Conservation (phyloP, 345 rosid genomes). For the Rhodamnia argentea region DNA sequence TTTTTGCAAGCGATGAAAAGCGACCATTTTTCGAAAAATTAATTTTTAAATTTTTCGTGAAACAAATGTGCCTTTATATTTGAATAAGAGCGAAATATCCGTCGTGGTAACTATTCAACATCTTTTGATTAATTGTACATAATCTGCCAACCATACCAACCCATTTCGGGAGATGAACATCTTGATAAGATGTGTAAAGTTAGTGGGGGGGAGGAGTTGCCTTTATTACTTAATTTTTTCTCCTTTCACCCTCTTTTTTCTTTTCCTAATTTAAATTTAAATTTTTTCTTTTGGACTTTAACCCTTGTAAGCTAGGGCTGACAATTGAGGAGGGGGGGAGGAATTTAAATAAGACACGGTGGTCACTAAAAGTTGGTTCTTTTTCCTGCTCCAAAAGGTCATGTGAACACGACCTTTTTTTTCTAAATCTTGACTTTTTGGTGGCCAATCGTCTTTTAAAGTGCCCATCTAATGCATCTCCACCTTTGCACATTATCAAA, state of each 20-base stretch:
- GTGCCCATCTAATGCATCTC: background rate
- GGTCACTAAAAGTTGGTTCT: background rate
- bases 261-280: background rate
- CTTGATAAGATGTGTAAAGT: background rate
- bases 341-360: background rate
- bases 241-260: background rate
- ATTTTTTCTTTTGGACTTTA: background rate
- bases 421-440: background rate
- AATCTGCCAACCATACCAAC: background rate
- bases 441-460: conserved; percentile 2
- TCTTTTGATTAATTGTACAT: background rate
- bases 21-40: no score
- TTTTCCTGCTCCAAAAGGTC: background rate
- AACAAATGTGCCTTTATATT: background rate
- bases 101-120: background rate
- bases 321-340: background rate
- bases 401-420: background rate
- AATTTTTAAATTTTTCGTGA: no score
- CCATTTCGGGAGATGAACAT: background rate
- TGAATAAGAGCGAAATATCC: background rate
- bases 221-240: background rate
- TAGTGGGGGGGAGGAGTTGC: background rate
- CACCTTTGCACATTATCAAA: background rate
- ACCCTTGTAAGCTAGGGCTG: background rate
- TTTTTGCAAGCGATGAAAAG: no score